Evolutionary conservation across 2,329 filamentous ascomycete species (phyloP), one percentile per base, ranked within the genome.

Genomic region (Colletotrichum navitas): DNA sequence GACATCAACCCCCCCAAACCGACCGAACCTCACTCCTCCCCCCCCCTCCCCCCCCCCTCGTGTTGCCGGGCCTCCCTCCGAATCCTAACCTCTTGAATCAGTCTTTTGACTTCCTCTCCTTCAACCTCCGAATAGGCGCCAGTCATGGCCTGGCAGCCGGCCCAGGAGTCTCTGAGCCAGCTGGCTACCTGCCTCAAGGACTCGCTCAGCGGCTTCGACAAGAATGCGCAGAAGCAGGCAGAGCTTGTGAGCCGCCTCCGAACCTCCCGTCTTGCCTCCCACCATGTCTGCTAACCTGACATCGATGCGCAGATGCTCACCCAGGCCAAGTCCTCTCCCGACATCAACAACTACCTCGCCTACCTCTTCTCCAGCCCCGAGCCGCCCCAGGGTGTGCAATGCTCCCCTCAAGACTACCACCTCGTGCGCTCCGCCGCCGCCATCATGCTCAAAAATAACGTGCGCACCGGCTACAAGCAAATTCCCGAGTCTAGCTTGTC

Each of bases 291-390:
- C 76, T 79, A 73, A 79, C 75, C 71, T 63, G 63, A 54, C 71
- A 56, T 58, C 36, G 52, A 64, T 61, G 59, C 66, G 39, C 77
- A 98, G 96, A 97, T 98, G 94, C 93, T 99, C 77, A 87, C 90
- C 75, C 93, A 97, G 84, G 96, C 95, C 73, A 97, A 94, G 80
- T 85, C 87, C 63, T 96, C 93, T 14, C 95, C 95, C 60, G 95
- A 98, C 81, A 93, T 98, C 85, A 95, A 97, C 85, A 98, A 98
- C 84, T 99, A 99, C 82, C 91, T 99, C 55, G 93, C 94, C 76
- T 98, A 93, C 82, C 89, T 99, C 74, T 94, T 97, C 82, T 94
- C 93, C 72, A 94, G 89, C 76, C 81, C 89, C 68, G 87, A 90
- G 74, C 85, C 87, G 62, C 89, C 92, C 58, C 82, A 85, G 68